Evolutionary conservation across 345 rosid species (phyloP).

Genomic region (Linum lewisii): DNA sequence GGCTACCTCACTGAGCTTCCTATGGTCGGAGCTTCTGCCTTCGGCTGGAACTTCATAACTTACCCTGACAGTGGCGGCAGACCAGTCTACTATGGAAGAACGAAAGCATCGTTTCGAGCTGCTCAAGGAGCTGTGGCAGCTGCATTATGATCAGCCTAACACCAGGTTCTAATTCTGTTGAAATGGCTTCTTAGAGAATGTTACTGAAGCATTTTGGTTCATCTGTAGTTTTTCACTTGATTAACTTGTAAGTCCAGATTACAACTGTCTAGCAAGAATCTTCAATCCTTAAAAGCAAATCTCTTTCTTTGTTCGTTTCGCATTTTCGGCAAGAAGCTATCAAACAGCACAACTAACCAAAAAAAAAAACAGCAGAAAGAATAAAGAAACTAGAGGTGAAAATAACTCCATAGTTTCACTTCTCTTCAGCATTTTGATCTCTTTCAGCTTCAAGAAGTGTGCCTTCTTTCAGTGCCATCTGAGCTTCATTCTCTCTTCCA

Average conservation of each 20-base stretch:
- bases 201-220: not conserved
- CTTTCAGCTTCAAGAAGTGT: constrained; percentile 51
- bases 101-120: constrained; percentile 61
- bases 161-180: not conserved
- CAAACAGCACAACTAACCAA: not conserved
- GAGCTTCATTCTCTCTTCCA: constrained; percentile 72
- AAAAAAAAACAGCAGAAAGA: not conserved
- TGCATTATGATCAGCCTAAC: not conserved
- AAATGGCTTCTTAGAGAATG: not conserved
- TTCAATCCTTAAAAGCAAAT: too few species aligned
- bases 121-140: constrained; percentile 19
- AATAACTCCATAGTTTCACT: constrained; percentile 8
- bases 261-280: too few species aligned
- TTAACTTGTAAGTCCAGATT: not conserved
- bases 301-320: not conserved
- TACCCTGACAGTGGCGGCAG: constrained; percentile 23
- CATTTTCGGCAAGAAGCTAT: not conserved
- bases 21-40: constrained; percentile 70
- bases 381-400: not conserved
- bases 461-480: constrained; percentile 63
- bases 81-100: constrained; percentile 52
- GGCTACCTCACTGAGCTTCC: constrained; percentile 21
- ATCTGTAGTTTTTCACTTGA: not conserved
- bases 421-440: constrained; percentile 23
- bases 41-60: constrained; percentile 89